phyloP scores from a whole-genome alignment of 441 rosid genomes.

The Cnidoscolus chayamansa region DNA sequence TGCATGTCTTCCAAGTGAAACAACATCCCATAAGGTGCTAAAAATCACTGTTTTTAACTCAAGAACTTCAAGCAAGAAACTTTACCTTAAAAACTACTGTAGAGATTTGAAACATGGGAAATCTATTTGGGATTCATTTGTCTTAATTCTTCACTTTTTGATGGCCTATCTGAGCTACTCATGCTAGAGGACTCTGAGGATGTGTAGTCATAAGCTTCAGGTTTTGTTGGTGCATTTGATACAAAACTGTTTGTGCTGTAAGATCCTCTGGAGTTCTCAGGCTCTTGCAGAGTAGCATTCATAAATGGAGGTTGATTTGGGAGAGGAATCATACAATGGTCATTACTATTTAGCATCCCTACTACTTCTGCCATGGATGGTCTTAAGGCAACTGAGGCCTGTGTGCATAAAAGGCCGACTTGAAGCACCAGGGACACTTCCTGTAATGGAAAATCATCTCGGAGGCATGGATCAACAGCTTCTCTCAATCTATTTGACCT shows the following conservation, averaged over 20 bases:
- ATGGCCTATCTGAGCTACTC: slow-evolving; percentile 25
- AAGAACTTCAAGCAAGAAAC: background rate
- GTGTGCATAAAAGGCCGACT: slow-evolving; percentile 69
- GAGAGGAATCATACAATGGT: slow-evolving; percentile 30
- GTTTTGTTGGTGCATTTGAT: slow-evolving; percentile 27
- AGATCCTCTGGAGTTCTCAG: slow-evolving; percentile 32
- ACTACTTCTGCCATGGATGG: slow-evolving; percentile 67
- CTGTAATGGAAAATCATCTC: slow-evolving; percentile 31
- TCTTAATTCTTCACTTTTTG: slow-evolving; percentile 20
- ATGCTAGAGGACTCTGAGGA: slow-evolving; percentile 44
- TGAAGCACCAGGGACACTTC: slow-evolving; percentile 49
- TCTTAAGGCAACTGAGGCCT: slow-evolving; percentile 55
- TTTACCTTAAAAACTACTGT: slow-evolving; percentile 10
- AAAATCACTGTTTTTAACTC: background rate
- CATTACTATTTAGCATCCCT: slow-evolving; percentile 39
- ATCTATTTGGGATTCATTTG: background rate
- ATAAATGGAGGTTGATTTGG: slow-evolving; percentile 76
- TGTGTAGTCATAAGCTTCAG: slow-evolving; percentile 38
- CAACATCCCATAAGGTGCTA: slow-evolving; percentile 12
- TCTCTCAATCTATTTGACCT: slow-evolving; percentile 42
- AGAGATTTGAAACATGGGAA: background rate
- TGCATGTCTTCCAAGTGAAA: background rate
- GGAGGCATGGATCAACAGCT: slow-evolving; percentile 44
- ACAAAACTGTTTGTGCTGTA: slow-evolving; percentile 38
- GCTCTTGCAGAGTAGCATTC: slow-evolving; percentile 31